phyloP scores from a whole-genome alignment of 768 basidiomycete genomes.

The Tephrocybe sp. region DNA sequence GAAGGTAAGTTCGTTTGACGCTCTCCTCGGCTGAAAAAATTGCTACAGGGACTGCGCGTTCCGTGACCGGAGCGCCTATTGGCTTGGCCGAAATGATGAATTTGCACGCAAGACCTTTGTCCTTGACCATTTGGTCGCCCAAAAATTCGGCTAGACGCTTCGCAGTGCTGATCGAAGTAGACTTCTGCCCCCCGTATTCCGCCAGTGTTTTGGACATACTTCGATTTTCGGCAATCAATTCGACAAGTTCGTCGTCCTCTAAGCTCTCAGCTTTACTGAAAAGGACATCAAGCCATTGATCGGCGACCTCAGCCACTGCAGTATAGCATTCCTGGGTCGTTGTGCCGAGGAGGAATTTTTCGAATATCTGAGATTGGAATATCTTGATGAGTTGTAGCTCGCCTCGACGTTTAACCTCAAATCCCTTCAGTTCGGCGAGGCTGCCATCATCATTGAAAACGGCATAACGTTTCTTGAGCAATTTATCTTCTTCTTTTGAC shows the following conservation, averaged over 20 bases:
- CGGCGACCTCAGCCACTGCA: constrained; percentile 89
- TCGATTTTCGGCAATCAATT: constrained; percentile 97
- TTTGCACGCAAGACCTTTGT: constrained; percentile 97
- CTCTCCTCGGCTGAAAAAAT: constrained; percentile 96
- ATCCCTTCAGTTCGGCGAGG: constrained; percentile 97
- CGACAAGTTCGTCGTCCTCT: constrained; percentile 89
- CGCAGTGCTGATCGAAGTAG: constrained; percentile 97
- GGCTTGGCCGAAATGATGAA: constrained; percentile 98
- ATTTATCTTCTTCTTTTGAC: constrained; percentile 98
- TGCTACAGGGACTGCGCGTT: constrained; percentile 94
- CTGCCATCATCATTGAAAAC: constrained; percentile 98
- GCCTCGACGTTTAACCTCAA: constrained; percentile 97
- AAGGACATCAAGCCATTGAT: constrained; percentile 97
- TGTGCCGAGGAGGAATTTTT: constrained; percentile 90
- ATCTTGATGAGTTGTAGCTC: constrained; percentile 99
- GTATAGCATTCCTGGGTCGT: constrained; percentile 96
- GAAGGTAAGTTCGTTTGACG: constrained; percentile 86
- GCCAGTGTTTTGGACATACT: constrained; percentile 97
- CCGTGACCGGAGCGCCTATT: constrained; percentile 91
- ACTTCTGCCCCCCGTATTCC: constrained; percentile 96
- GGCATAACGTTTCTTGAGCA: constrained; percentile 98
- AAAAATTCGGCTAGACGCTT: constrained; percentile 94
- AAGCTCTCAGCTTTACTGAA: constrained; percentile 85
- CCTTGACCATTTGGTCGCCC: constrained; percentile 98
- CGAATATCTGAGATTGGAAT: constrained; percentile 98